A percentile compares a stretch with the other conserved stretches of the same genome.
phyloP scores from a whole-genome alignment of 1,284 basidiomycete species.

The Rhodotorula sp. region DNA sequence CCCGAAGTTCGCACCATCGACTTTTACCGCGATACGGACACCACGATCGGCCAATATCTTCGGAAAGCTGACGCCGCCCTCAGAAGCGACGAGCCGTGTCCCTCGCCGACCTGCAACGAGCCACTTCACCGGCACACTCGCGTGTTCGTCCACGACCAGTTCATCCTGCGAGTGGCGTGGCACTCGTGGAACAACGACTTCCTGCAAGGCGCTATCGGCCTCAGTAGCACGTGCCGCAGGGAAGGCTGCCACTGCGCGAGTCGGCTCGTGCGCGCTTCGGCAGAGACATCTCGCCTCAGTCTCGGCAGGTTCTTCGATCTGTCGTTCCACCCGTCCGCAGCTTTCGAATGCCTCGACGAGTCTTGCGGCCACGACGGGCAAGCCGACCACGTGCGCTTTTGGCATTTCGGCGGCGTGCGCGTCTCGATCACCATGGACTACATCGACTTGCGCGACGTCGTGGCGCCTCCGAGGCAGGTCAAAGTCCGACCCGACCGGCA shows the following conservation, averaged over 20 bases:
- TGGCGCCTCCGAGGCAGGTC: constrained; percentile 84
- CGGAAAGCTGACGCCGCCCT: constrained; percentile 63
- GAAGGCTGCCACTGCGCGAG: constrained; percentile 18
- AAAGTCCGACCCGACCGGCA: constrained; percentile 80
- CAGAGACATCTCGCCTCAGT: constrained; percentile 76
- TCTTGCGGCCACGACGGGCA: constrained; percentile 89
- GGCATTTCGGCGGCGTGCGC: constrained; percentile 66
- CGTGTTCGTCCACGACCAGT: constrained; percentile 81
- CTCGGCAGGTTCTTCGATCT: constrained; percentile 90
- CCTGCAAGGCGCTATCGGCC: constrained; percentile 15
- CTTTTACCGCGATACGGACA: constrained; percentile 91
- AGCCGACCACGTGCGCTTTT: constrained; percentile 88
- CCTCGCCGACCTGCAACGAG: constrained; percentile 77
- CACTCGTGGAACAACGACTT: constrained; percentile 9
- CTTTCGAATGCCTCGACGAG: constrained; percentile 74
- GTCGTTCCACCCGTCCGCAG: constrained; percentile 84
- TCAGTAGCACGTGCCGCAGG: constrained; percentile 39
- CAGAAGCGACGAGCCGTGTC: constrained; percentile 68
- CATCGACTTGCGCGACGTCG: constrained; percentile 77
- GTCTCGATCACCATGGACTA: constrained; percentile 87
- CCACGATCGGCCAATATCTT: constrained; percentile 87
- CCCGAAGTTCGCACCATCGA: constrained; percentile 64
- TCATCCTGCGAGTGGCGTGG: constrained; percentile 17
- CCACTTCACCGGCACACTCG: constrained; percentile 79
- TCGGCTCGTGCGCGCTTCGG: constrained; percentile 83